Conservation (phyloP, 768 basidiomycete species). For the Imleria badia region DNA sequence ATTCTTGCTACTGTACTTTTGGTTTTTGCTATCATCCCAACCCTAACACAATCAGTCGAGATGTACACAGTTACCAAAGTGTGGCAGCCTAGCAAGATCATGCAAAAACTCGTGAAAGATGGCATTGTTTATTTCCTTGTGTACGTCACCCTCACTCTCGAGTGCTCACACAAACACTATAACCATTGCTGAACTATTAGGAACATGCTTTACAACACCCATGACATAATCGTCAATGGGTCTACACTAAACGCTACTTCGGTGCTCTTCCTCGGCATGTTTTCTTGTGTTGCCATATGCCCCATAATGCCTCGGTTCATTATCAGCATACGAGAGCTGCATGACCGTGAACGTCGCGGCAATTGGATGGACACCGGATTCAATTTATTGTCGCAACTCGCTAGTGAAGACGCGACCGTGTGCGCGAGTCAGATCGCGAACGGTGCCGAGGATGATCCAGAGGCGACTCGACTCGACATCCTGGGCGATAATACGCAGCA, state of each 20-base stretch:
- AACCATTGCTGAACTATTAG: neutral
- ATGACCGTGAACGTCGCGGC: neutral
- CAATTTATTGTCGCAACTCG: neutral
- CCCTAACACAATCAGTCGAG: neutral
- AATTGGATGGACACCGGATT: conserved; percentile 1
- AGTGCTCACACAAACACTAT: neutral
- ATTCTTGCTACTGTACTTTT: neutral
- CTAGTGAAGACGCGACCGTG: neutral
- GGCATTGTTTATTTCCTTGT: neutral
- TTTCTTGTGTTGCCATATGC: neutral
- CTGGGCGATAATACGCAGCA: neutral
- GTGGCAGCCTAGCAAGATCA: neutral
- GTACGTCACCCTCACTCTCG: neutral
- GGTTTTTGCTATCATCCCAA: neutral
- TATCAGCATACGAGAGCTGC: conserved; percentile 5
- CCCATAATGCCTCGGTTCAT: conserved; percentile 8
- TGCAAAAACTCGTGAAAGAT: neutral
- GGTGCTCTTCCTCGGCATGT: neutral
- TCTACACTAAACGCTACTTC: rapidly evolving
- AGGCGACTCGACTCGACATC: neutral
- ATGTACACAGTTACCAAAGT: conserved; percentile 10
- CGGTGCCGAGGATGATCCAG: neutral
- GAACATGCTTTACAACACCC: neutral
- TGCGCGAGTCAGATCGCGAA: neutral
- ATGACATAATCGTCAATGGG: neutral